Evolutionary conservation across 371 early-diverging fungal species (phyloP).

Genomic region (Basidiobolus meristosporus): DNA sequence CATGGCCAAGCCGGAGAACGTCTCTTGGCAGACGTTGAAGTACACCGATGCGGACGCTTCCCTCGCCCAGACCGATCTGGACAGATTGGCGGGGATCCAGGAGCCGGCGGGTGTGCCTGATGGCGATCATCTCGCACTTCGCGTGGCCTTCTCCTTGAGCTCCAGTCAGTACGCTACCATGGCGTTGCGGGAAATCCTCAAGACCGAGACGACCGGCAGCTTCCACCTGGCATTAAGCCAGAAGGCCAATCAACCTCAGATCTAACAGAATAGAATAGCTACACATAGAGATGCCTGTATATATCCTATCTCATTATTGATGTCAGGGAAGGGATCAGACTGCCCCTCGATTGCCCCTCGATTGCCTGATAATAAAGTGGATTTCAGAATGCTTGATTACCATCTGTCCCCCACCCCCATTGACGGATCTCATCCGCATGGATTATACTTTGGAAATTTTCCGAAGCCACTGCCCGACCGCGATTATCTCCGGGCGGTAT

Average conservation of each 20-base stretch:
- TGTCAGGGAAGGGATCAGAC: no score
- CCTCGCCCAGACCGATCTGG: constrained; percentile 50
- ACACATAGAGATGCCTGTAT: no score
- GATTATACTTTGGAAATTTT: no score
- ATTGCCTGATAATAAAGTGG: no score
- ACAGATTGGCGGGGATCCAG: constrained; percentile 19
- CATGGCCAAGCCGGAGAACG: constrained; percentile 22
- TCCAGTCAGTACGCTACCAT: constrained; percentile 92
- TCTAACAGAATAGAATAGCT: background rate
- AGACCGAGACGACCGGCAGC: constrained; percentile 31
- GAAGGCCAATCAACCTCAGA: background rate
- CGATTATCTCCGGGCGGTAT: no score
- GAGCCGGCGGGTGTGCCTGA: constrained; percentile 7
- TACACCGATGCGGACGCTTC: constrained; percentile 44
- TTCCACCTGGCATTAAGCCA: background rate
- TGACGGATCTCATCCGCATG: no score
- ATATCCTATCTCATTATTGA: no score
- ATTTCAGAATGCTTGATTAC: no score
- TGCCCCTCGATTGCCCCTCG: no score
- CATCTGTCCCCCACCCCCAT: no score
- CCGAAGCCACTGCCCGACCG: no score
- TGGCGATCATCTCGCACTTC: constrained; percentile 51
- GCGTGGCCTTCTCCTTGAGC: constrained; percentile 53
- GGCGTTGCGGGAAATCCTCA: constrained; percentile 84
- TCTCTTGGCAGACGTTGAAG: constrained; percentile 10